Evolutionary conservation across 768 basidiomycete genomes (phyloP), one percentile per base, ranked within the genome.

Genomic region (Boletus speciosus): DNA sequence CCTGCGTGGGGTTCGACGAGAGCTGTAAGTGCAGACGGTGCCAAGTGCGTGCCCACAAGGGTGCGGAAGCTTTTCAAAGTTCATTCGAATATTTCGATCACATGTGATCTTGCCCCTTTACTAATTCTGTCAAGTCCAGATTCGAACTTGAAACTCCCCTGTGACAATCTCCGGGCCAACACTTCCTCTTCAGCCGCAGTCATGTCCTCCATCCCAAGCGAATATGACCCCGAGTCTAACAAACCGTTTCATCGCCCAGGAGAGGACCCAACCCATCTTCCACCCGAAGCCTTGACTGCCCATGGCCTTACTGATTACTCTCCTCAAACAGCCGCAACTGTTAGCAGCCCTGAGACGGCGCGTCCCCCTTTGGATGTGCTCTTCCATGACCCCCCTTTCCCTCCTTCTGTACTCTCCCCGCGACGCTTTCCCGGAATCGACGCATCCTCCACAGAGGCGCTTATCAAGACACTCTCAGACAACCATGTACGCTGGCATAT

Each of bases 401-500:
- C 73, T 4, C 69, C 69, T 10, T 72, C 70, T 4, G 12, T 47
- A 0, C 58, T 73, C 29, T 67, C 72, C 10, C 78, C 78, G 1
- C 47, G 54, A 12, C 62, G 57, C 25, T 66, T 70, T 35, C 72
- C 77, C 6, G 76, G 76, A 11, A 61, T 66, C 9, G 70, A 64
- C 27, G 61, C 67, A 19, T 60, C 71, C 1, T 75, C 79, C 7
- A 78, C 77, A 2, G 61, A 63, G n/a, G 62, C 71, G 4, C 66
- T 81, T 19, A 67, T 73, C 32, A 66, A 69, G 36, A 63, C 73
- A 1, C 68, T 85, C 52, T 74, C 74, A 37, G 76, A 80, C 19
- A 81, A 83, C 60, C 76, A 81, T 55, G 73, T 75, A 37, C 74
- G 73, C n/a, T 76, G 76, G 70, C 81, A 85, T 61, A 68, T 78